Conservation (phyloP, 768 basidiomycete genomes). For the Filobasidium floriforme region DNA sequence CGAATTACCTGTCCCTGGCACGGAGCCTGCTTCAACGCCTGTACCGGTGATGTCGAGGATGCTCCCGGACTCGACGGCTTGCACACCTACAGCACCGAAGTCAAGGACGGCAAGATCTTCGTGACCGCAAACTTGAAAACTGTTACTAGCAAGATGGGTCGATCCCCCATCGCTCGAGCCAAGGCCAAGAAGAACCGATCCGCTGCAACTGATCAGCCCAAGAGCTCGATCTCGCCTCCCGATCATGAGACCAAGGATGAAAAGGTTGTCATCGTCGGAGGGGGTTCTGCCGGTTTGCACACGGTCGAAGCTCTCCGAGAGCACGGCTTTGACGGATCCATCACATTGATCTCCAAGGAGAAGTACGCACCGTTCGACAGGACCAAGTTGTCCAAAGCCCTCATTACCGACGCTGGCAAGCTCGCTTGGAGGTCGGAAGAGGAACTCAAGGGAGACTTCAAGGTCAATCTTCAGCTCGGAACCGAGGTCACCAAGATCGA, state of each 20-base stretch:
- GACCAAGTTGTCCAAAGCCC: constrained; percentile 80
- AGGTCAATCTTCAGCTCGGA: constrained; percentile 40
- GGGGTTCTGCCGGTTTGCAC: constrained; percentile 70
- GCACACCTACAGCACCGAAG: constrained; percentile 65
- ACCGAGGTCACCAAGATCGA: constrained; percentile 61
- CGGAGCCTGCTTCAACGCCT: constrained; percentile 83
- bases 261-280: constrained; percentile 76
- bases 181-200: constrained; percentile 11
- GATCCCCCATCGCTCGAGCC: constrained; percentile 48
- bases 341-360: constrained; percentile 75
- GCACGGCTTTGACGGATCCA: constrained; percentile 69
- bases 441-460: constrained; percentile 60
- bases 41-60: constrained; percentile 61
- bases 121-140: constrained; percentile 66
- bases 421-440: constrained; percentile 64
- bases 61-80: constrained; percentile 74
- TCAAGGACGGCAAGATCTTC: constrained; percentile 57
- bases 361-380: constrained; percentile 76
- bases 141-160: constrained; percentile 59
- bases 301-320: constrained; percentile 70
- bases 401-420: constrained; percentile 70
- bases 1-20: constrained; percentile 83
- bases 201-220: constrained; percentile 25
- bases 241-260: constrained; percentile 51
- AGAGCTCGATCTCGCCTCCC: constrained; percentile 51